Evolutionary conservation across 2,329 filamentous ascomycete genomes (phyloP).

Genomic region (Whalleya microplaca): DNA sequence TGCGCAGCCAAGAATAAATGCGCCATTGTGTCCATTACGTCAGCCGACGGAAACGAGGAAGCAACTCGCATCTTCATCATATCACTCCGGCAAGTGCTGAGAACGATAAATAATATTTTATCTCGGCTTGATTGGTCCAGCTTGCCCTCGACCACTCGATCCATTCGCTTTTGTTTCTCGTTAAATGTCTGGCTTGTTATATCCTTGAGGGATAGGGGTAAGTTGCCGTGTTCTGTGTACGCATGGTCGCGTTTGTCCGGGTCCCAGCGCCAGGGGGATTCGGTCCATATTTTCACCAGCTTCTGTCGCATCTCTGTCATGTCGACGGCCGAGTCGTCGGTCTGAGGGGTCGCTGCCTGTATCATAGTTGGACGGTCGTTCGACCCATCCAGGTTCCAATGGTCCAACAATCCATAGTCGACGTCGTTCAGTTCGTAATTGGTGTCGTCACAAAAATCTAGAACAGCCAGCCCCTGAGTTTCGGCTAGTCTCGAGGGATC

Average conservation of each 20-base stretch:
- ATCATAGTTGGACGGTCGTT: constrained; percentile 31
- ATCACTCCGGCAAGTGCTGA: constrained; percentile 59
- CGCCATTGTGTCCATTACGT: constrained; percentile 59
- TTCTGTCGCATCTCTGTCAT: constrained; percentile 51
- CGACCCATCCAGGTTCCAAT: constrained; percentile 50
- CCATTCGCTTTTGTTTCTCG: constrained; percentile 41
- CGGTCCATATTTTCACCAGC: constrained; percentile 53
- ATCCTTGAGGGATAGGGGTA: constrained; percentile 48
- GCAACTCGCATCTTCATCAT: constrained; percentile 56
- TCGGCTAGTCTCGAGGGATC: constrained; percentile 42
- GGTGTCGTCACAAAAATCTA: constrained; percentile 55
- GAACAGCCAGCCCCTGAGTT: constrained; percentile 46
- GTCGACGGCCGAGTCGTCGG: constrained; percentile 45
- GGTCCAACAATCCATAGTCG: constrained; percentile 55
- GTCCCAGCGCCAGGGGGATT: constrained; percentile 56
- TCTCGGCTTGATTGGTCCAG: constrained; percentile 58
- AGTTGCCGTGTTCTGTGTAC: constrained; percentile 49
- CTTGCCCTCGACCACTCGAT: constrained; percentile 48
- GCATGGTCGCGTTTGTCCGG: constrained; percentile 49
- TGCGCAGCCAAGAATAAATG: constrained; percentile 64
- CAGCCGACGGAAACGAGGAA: constrained; percentile 57
- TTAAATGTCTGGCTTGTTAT: constrained; percentile 44
- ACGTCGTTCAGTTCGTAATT: constrained; percentile 56
- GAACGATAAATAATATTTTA: constrained; percentile 64
- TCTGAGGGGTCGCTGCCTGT: constrained; percentile 32